phyloP scores from a whole-genome alignment of 306 rosid species.

The Pachyrhizus erosus region DNA sequence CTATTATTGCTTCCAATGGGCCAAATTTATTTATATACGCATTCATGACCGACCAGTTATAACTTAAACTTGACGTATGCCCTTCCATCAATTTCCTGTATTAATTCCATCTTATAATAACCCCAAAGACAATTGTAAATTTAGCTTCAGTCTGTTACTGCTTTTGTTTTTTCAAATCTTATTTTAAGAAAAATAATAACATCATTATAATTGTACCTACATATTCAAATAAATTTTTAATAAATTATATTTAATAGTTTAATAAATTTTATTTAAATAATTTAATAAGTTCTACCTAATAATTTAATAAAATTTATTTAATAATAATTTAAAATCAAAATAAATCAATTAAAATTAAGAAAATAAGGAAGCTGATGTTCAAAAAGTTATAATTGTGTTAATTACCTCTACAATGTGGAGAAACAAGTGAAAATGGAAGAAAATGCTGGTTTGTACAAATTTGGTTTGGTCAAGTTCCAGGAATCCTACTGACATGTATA shows the following conservation, averaged over 20 bases:
- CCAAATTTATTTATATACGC: background rate
- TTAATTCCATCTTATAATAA: background rate
- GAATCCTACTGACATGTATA: background rate
- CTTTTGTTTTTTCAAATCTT: background rate
- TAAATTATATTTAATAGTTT: too few species aligned
- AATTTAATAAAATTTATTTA: too few species aligned
- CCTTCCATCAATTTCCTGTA: background rate
- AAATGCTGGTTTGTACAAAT: background rate
- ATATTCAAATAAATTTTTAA: too few species aligned
- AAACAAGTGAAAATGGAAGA: background rate
- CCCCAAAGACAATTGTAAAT: background rate
- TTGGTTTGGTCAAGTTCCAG: background rate
- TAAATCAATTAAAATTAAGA: too few species aligned
- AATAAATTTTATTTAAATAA: too few species aligned
- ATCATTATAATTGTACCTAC: too few species aligned
- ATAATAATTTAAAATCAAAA: too few species aligned
- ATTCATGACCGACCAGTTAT: background rate
- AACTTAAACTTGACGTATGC: background rate
- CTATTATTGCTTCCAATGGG: slow-evolving; percentile 30
- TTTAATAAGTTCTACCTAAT: too few species aligned
- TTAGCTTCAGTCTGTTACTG: background rate
- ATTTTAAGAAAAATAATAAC: too few species aligned
- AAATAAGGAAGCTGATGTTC: too few species aligned
- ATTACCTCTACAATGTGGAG: background rate
- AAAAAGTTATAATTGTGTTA: too few species aligned